Percentiles rank a stretch among this genome's conserved stretches.
Conservation (phyloP, 352 stramenopile genomes). For the Pythium aristosporum region DNA sequence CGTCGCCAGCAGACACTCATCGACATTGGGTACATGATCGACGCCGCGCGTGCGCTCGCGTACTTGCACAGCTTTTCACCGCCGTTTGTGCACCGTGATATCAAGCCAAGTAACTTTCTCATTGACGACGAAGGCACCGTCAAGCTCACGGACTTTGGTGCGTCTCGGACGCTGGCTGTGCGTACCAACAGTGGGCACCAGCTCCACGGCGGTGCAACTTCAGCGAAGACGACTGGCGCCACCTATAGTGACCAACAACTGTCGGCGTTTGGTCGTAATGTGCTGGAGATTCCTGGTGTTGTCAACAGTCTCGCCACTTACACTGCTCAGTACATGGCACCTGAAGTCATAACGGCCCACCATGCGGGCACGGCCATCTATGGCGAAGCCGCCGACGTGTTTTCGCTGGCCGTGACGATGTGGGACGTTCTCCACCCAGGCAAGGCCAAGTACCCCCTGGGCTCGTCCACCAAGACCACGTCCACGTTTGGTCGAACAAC, state of each 20-base stretch:
- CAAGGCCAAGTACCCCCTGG: slow-evolving; percentile 26
- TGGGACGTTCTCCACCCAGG: slow-evolving; percentile 45
- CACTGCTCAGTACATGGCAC: slow-evolving; percentile 45
- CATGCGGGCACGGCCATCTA: slow-evolving; percentile 26
- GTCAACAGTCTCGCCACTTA: slow-evolving; percentile 42
- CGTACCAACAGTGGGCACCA: neutral
- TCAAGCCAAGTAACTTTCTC: slow-evolving; percentile 66
- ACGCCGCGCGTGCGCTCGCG: slow-evolving; percentile 40
- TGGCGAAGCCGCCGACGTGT: slow-evolving; percentile 44
- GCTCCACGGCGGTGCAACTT: neutral
- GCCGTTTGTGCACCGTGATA: slow-evolving; percentile 47
- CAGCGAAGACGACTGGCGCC: neutral
- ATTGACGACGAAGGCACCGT: slow-evolving; percentile 32
- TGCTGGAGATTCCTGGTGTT: slow-evolving; percentile 53
- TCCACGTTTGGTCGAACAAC: neutral
- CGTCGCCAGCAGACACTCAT: slow-evolving; percentile 31
- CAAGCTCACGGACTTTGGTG: slow-evolving; percentile 66
- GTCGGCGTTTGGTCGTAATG: neutral
- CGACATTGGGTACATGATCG: slow-evolving; percentile 41
- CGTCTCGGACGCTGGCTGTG: slow-evolving; percentile 29
- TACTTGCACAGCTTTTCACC: slow-evolving; percentile 53
- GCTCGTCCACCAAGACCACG: neutral
- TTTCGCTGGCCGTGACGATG: slow-evolving; percentile 46
- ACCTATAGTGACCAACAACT: neutral
- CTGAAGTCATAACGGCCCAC: slow-evolving; percentile 42